These are phyloP conservation scores for Linanthus parryae DNA, from an alignment of 148 eudicot genomes.

Conservation along the genomic window DNA sequence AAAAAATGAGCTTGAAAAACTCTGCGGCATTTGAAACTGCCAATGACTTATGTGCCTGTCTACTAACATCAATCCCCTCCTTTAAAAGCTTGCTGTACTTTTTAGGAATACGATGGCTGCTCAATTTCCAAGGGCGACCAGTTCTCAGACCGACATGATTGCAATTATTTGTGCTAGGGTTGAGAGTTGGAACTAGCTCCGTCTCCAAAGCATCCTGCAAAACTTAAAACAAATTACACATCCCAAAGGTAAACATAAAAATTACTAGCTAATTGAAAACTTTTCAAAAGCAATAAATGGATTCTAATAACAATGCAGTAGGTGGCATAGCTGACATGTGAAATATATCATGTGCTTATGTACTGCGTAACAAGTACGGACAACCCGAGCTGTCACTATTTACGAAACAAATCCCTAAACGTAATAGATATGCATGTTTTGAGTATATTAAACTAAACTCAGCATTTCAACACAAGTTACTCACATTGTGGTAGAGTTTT, in stretches of 20 bases:
- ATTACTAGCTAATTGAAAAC: background rate
- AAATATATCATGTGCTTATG: no score
- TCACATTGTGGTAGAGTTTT: no score
- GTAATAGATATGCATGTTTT: no score
- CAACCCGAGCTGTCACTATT: no score
- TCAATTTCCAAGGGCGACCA: conserved; percentile 33
- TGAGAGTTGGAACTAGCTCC: conserved; percentile 15
- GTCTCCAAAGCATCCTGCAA: conserved; percentile 35
- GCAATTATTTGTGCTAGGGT: conserved; percentile 24
- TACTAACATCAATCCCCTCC: conserved; percentile 29
- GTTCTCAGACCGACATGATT: conserved; percentile 26
- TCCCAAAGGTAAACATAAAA: background rate
- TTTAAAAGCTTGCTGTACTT: conserved; percentile 62
- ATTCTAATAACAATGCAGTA: background rate
- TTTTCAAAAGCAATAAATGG: background rate
- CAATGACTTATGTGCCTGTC: conserved; percentile 47
- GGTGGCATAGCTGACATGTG: no score
- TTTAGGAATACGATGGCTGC: conserved; percentile 41
- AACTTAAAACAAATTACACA: no score
- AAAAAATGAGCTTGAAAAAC: conserved; percentile 87
- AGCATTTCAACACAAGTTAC: no score
- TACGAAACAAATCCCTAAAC: no score
- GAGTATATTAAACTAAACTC: no score
- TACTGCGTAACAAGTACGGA: no score
- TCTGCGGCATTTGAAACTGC: conserved; percentile 89